Evolutionary conservation across 768 basidiomycete genomes (phyloP).

Genomic region (Chiua virens): DNA sequence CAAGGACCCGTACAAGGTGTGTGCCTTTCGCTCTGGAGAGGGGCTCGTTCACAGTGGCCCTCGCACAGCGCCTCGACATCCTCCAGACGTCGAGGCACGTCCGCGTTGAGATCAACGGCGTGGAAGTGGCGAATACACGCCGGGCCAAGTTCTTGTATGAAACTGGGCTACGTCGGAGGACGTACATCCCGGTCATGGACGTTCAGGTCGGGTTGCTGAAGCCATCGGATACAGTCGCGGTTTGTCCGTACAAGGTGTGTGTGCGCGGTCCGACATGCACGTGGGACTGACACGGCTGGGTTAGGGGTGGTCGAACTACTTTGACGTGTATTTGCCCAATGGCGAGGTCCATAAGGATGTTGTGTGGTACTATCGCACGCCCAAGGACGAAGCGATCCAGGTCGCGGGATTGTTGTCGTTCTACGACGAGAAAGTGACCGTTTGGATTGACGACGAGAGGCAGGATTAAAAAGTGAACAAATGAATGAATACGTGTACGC

Average conservation of each 20-base stretch:
- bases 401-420: constrained; percentile 57
- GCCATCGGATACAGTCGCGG: constrained; percentile 45
- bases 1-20: constrained; percentile 70
- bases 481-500: too few species aligned
- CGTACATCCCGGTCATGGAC: constrained; percentile 61
- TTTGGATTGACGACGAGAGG: constrained; percentile 61
- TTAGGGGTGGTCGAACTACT: constrained; percentile 63
- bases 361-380: constrained; percentile 65
- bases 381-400: constrained; percentile 48
- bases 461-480: constrained; percentile 36
- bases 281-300: background rate
- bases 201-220: constrained; percentile 49
- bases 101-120: constrained; percentile 58
- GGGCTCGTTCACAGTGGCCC: background rate
- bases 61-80: constrained; percentile 57
- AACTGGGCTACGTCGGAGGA: constrained; percentile 54
- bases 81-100: constrained; percentile 61
- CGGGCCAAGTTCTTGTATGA: constrained; percentile 58
- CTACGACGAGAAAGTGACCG: constrained; percentile 67
- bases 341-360: constrained; percentile 47
- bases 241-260: constrained; percentile 66
- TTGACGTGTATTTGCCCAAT: constrained; percentile 46
- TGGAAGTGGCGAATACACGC: constrained; percentile 59
- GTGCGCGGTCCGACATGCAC: background rate
- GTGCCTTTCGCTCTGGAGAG: background rate